Percentiles rank a stretch among this genome's conserved stretches.
These are phyloP conservation scores for Penicillium hordei DNA, from an alignment of 2,329 filamentous ascomycete species.

Conservation along the genomic window DNA sequence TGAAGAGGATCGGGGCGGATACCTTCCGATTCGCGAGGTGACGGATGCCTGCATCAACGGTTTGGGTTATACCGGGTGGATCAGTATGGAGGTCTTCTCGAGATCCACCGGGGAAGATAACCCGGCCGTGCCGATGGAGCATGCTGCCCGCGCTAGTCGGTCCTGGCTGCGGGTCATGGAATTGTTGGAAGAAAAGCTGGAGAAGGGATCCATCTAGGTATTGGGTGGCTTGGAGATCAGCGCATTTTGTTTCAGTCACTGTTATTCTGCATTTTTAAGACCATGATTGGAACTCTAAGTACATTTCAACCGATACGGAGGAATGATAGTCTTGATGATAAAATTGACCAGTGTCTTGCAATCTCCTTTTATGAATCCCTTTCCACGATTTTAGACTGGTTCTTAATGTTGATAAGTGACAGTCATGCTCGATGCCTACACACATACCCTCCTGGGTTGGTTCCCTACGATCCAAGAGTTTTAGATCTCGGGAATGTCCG, in stretches of 20 bases:
- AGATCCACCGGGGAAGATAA: constrained; percentile 54
- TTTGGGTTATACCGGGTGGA: constrained; percentile 66
- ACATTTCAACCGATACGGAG: background rate
- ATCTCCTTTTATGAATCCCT: background rate
- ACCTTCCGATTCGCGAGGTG: constrained; percentile 64
- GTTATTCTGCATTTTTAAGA: background rate
- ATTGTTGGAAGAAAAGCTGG: constrained; percentile 3
- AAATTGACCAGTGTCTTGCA: background rate
- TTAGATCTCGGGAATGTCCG: constrained; percentile 2
- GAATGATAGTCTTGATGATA: background rate
- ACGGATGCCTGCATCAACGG: constrained; percentile 59
- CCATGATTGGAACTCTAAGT: background rate
- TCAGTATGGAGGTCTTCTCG: constrained; percentile 70
- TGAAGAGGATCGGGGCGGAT: constrained; percentile 60
- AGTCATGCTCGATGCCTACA: background rate
- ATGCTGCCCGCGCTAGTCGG: constrained; percentile 49
- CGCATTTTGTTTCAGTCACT: background rate
- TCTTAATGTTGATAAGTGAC: background rate
- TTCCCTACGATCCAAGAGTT: background rate
- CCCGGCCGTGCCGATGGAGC: constrained; percentile 54
- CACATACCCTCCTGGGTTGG: background rate
- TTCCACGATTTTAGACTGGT: background rate
- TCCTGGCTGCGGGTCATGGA: constrained; percentile 22
- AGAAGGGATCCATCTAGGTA: background rate
- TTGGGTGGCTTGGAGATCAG: background rate